A percentile compares a stretch with the other conserved stretches of the same genome.
phyloP scores from a whole-genome alignment of 2,329 filamentous ascomycete genomes.

The Trichoderma lentiforme region DNA sequence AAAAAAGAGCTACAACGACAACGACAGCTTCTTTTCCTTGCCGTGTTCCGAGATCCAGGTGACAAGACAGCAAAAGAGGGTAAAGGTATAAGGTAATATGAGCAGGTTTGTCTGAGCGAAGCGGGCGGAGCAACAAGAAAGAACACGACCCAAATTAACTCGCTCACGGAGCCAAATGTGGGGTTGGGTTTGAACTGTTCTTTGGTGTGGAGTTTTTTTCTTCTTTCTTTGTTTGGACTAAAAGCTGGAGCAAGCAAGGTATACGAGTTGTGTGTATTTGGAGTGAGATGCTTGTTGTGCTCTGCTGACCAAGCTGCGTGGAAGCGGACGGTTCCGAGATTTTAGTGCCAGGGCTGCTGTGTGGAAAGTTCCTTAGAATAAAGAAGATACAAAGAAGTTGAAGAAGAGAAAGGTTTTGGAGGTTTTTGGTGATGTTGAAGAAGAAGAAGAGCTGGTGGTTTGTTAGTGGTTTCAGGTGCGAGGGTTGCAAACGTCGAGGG shows the following conservation, averaged over 20 bases:
- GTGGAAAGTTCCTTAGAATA: neutral
- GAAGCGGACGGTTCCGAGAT: neutral
- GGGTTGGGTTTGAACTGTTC: neutral
- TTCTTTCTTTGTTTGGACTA: neutral
- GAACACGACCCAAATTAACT: slow-evolving; percentile 2
- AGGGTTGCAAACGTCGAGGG: neutral
- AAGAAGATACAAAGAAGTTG: neutral
- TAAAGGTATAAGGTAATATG: neutral
- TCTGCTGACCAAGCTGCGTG: neutral
- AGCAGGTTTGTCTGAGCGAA: slow-evolving; percentile 3
- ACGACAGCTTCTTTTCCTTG: neutral
- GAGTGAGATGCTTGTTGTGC: neutral
- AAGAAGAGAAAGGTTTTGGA: neutral
- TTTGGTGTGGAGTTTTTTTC: neutral
- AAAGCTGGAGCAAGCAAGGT: neutral
- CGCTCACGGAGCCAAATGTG: slow-evolving; percentile 17
- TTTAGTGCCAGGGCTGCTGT: neutral
- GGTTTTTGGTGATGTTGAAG: neutral
- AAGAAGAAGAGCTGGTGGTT: neutral
- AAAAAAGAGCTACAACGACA: neutral
- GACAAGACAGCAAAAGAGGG: neutral
- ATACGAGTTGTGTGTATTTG: neutral
- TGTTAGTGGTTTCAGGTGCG: neutral
- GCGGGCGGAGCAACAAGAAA: neutral
- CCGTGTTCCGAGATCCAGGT: slow-evolving; percentile 1